A percentile compares a stretch with the other conserved stretches of the same genome.
These are phyloP conservation scores for Blepharisma undulans DNA, from an alignment of 169 alveolate genomes.

Conservation along the genomic window DNA sequence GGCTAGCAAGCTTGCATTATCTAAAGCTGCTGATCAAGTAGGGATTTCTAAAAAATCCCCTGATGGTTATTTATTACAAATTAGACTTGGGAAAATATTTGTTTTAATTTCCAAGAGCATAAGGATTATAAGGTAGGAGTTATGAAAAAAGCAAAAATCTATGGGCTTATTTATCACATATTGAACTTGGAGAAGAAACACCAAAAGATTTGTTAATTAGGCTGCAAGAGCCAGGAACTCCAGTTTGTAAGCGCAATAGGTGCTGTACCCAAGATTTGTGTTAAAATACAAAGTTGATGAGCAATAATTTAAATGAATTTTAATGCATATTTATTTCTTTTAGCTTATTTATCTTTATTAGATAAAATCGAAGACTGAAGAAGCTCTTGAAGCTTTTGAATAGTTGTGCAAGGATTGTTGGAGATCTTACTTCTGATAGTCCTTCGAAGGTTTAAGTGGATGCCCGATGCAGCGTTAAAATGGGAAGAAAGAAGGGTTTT, in stretches of 20 bases:
- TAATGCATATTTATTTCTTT: too few species aligned
- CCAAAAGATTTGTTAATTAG: not conserved
- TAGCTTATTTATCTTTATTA: too few species aligned
- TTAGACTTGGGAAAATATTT: constrained; percentile 78
- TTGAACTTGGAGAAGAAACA: not conserved
- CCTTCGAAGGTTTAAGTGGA: too few species aligned
- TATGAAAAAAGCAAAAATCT: constrained; percentile 68
- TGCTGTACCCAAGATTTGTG: too few species aligned
- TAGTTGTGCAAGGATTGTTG: too few species aligned
- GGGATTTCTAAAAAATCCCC: constrained; percentile 76
- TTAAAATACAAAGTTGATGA: too few species aligned
- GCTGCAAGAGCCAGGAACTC: constrained; percentile 39
- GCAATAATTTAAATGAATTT: too few species aligned
- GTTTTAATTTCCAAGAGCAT: constrained; percentile 86
- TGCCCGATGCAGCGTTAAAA: too few species aligned
- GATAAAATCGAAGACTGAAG: too few species aligned
- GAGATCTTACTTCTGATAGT: too few species aligned
- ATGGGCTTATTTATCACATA: constrained; percentile 28
- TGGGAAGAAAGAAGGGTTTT: too few species aligned
- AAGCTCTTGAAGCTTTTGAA: too few species aligned
- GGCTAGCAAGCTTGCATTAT: constrained; percentile 77
- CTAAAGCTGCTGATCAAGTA: constrained; percentile 81
- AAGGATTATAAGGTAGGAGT: constrained; percentile 84
- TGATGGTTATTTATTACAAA: constrained; percentile 81
- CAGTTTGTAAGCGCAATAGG: constrained; percentile 36